These are phyloP conservation scores for Beauveria caledonica DNA, from an alignment of 2,329 filamentous ascomycete species.

Conservation along the genomic window DNA sequence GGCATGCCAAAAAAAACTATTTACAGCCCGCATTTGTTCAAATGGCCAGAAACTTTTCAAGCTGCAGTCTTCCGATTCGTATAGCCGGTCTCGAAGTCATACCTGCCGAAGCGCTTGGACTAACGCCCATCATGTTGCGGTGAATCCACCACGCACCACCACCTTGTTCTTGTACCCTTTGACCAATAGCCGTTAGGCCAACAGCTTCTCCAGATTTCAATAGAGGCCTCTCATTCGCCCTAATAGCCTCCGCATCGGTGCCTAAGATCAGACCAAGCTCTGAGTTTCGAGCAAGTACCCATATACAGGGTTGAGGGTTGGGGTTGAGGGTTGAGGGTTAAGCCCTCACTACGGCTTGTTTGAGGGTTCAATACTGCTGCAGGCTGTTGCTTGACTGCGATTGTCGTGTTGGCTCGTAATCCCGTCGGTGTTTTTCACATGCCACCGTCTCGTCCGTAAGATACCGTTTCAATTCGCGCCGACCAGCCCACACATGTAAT, in stretches of 20 bases:
- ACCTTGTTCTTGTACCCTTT: background rate
- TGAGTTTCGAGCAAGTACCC: background rate
- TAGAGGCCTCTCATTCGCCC: slow-evolving; percentile 1
- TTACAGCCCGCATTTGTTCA: background rate
- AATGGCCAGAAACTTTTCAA: background rate
- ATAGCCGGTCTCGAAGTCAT: background rate
- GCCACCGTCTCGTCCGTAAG: background rate
- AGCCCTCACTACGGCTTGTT: background rate
- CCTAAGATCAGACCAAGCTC: slow-evolving; percentile 6
- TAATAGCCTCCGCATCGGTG: background rate
- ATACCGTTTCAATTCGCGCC: background rate
- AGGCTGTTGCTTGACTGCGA: background rate
- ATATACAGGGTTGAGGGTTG: too few species aligned
- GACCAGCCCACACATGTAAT: slow-evolving; percentile 1
- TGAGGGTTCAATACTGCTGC: background rate
- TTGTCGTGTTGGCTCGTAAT: background rate
- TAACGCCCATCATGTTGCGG: background rate
- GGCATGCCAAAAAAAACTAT: background rate
- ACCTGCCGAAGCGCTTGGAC: background rate
- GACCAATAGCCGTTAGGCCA: background rate
- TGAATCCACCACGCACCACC: background rate
- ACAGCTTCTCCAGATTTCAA: background rate
- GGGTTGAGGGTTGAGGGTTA: too few species aligned
- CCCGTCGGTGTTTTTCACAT: background rate
- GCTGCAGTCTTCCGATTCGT: background rate